Percentiles rank a stretch among this genome's conserved stretches.
phyloP scores from a whole-genome alignment of 805 yeast species.

The Ogataea dorogensis region DNA sequence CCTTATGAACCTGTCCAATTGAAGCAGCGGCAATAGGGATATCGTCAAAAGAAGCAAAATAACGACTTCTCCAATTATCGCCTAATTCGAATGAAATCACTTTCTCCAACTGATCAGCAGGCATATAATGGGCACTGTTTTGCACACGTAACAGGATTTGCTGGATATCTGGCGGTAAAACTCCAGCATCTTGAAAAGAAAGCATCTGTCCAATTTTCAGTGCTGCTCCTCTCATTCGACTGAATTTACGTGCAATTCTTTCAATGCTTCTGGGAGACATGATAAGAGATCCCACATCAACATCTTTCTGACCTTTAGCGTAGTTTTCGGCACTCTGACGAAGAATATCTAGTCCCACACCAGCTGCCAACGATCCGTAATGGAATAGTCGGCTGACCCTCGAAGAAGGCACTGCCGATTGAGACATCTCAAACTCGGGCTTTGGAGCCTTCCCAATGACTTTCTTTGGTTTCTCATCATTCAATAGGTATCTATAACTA shows the following conservation, averaged over 20 bases:
- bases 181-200: slow-evolving; percentile 87
- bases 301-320: slow-evolving; percentile 44
- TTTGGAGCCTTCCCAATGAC: slow-evolving; percentile 34
- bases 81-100: slow-evolving; percentile 77
- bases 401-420: slow-evolving; percentile 80
- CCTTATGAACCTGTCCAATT: slow-evolving; percentile 94
- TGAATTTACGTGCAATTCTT: slow-evolving; percentile 79
- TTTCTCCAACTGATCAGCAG: slow-evolving; percentile 79
- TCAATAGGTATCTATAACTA: slow-evolving; percentile 5
- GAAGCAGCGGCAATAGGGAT: slow-evolving; percentile 96
- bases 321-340: slow-evolving; percentile 71
- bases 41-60: slow-evolving; percentile 74
- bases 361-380: slow-evolving; percentile 90
- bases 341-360: slow-evolving; percentile 82
- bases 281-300: slow-evolving; percentile 56
- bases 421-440: slow-evolving; percentile 48
- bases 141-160: slow-evolving; percentile 80
- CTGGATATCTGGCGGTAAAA: slow-evolving; percentile 83
- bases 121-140: slow-evolving; percentile 96
- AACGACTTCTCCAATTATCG: slow-evolving; percentile 64
- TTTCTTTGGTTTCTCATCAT: slow-evolving; percentile 7
- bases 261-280: slow-evolving; percentile 84
- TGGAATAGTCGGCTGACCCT: slow-evolving; percentile 88
- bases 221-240: slow-evolving; percentile 99
- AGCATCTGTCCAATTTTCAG: slow-evolving; percentile 95